Percentiles rank a stretch among this genome's conserved stretches.
Evolutionary conservation across 352 stramenopile genomes (phyloP).

Genomic region (Pythium rishiriense): DNA sequence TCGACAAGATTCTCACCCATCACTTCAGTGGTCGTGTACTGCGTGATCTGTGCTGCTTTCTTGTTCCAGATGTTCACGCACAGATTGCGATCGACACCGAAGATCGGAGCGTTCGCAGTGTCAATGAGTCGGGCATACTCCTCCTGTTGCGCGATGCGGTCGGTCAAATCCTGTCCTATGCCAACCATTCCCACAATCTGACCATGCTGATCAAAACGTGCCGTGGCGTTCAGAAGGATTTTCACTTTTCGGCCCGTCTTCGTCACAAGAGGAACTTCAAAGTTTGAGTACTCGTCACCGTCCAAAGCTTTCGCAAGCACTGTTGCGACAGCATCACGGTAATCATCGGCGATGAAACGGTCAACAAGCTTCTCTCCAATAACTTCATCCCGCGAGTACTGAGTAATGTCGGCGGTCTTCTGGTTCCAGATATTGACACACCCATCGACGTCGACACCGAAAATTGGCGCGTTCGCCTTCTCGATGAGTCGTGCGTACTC

Average conservation of each 20-base stretch:
- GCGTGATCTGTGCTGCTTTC: conserved; percentile 88
- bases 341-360: conserved; percentile 59
- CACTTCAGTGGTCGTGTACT: conserved; percentile 85
- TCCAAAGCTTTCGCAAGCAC: conserved; percentile 55
- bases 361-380: conserved; percentile 61
- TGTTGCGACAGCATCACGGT: conserved; percentile 46
- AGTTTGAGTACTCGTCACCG: conserved; percentile 58
- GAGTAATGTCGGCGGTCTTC: conserved; percentile 87
- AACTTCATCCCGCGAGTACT: conserved; percentile 64
- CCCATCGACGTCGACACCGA: conserved; percentile 86
- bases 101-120: conserved; percentile 69
- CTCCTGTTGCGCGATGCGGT: conserved; percentile 54
- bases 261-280: conserved; percentile 76
- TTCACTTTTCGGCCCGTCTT: conserved; percentile 65
- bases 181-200: conserved; percentile 69
- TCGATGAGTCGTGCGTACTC: conserved; percentile 91
- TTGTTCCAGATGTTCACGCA: conserved; percentile 91
- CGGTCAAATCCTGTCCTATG: conserved; percentile 67
- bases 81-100: conserved; percentile 60
- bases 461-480: conserved; percentile 89
- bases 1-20: conserved; percentile 84
- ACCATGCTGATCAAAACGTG: conserved; percentile 57
- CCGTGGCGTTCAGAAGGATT: conserved; percentile 76
- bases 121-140: conserved; percentile 67
- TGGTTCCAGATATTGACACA: conserved; percentile 93